Percentiles rank a stretch among this genome's conserved stretches.
Evolutionary conservation across 257 asterid species (phyloP).

Genomic region (Solanum tarapatanum): DNA sequence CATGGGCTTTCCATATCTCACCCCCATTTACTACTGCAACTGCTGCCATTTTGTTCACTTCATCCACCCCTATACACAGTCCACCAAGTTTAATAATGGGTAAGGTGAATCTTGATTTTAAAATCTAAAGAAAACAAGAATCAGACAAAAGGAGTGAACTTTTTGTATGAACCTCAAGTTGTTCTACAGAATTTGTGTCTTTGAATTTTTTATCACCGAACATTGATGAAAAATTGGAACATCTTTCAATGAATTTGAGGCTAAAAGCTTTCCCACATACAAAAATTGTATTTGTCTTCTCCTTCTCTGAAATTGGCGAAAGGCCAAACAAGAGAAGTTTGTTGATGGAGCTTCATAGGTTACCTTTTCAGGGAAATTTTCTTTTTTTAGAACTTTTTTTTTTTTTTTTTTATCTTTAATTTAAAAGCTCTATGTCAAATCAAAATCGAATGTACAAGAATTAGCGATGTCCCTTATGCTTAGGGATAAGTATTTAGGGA

Average conservation of each 20-base stretch:
- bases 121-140: not conserved
- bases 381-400: too few species aligned
- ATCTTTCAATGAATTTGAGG: not conserved
- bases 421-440: too few species aligned
- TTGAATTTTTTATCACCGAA: too few species aligned
- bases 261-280: not conserved
- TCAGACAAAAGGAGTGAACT: not conserved
- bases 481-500: too few species aligned
- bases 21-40: conserved; percentile 18
- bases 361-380: not conserved
- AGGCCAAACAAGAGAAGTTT: not conserved
- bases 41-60: conserved; percentile 24
- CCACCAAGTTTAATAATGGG: not conserved
- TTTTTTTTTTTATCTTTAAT: too few species aligned
- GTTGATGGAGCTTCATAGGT: not conserved
- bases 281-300: not conserved
- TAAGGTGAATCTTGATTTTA: not conserved
- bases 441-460: too few species aligned
- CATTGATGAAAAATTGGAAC: not conserved
- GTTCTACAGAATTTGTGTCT: not conserved
- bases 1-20: conserved; percentile 64
- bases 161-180: not conserved
- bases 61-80: not conserved
- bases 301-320: not conserved
- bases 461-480: not conserved